phyloP scores from a whole-genome alignment of 305 asterid species.

The Coffea humblotiana region DNA sequence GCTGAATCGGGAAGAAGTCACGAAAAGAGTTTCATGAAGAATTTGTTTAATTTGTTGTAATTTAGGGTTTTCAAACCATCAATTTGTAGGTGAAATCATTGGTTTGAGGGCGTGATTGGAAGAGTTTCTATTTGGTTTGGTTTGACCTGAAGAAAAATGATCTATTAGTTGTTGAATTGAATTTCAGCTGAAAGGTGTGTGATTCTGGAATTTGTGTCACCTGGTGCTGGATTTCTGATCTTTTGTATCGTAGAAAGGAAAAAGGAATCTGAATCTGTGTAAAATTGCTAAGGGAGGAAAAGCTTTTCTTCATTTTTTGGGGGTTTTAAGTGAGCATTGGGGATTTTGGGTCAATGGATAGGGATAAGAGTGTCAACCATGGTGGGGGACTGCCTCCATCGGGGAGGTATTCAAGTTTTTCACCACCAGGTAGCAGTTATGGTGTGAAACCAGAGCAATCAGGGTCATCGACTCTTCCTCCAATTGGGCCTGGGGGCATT shows the following conservation, averaged over 20 bases:
- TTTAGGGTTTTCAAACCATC: background rate
- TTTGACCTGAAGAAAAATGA: background rate
- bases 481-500: constrained; percentile 56
- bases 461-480: constrained; percentile 61
- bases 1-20: constrained; percentile 6
- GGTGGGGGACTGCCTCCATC: constrained; percentile 67
- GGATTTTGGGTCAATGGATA: constrained; percentile 57
- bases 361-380: constrained; percentile 64
- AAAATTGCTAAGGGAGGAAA: background rate
- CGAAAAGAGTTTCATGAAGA: background rate
- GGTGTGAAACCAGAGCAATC: constrained; percentile 50
- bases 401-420: constrained; percentile 71
- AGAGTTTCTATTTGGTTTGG: background rate
- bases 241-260: too few relatives aligned
- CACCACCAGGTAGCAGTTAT: constrained; percentile 51
- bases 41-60: constrained; percentile 1
- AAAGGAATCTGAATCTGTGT: background rate
- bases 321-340: constrained; percentile 6
- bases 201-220: background rate
- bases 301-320: background rate
- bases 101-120: background rate
- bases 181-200: background rate
- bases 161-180: background rate
- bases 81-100: constrained; percentile 3
- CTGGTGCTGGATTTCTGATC: background rate